A percentile compares a stretch with the other conserved stretches of the same genome.
Conservation (phyloP, 345 rosid genomes). For the Turnera subulata region DNA sequence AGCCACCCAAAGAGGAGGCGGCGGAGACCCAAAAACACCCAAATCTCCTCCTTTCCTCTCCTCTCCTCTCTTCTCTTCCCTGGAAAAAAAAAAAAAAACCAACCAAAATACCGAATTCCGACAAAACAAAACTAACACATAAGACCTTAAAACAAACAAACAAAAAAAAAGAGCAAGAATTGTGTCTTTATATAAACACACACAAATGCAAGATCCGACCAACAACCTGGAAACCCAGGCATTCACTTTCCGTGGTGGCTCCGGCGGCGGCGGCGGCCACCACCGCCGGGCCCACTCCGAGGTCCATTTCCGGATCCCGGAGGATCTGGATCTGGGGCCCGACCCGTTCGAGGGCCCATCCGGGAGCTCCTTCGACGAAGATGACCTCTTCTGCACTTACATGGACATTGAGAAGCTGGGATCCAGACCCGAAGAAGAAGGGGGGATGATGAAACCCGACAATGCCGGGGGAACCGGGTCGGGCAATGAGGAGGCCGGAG, state of each 20-base stretch:
- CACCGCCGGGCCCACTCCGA: conserved; percentile 28
- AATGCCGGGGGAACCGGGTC: conserved; percentile 19
- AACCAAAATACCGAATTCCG: too few relatives aligned
- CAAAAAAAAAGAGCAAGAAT: too few relatives aligned
- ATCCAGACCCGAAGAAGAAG: conserved; percentile 24
- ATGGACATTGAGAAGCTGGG: conserved; percentile 45
- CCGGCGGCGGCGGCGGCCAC: too few relatives aligned
- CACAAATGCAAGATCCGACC: conserved; percentile 50
- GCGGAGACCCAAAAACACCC: too few relatives aligned
- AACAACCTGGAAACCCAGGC: conserved; percentile 7
- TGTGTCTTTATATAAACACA: too few relatives aligned
- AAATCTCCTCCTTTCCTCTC: too few relatives aligned
- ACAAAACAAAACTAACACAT: too few relatives aligned
- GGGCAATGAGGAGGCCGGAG: background rate
- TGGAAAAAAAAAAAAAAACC: too few relatives aligned
- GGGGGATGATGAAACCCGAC: conserved; percentile 24
- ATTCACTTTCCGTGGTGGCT: conserved; percentile 15
- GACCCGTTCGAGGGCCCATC: conserved; percentile 12
- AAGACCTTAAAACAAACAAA: too few relatives aligned
- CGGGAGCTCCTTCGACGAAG: conserved; percentile 18
- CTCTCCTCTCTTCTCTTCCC: too few relatives aligned
- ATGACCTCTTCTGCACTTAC: conserved; percentile 25
- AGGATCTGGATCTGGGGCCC: conserved; percentile 21
- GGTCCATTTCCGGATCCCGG: conserved; percentile 21
- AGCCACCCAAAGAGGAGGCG: too few relatives aligned